Evolutionary conservation across 805 yeast species (phyloP).

Genomic region (Hanseniaspora meyeri): DNA sequence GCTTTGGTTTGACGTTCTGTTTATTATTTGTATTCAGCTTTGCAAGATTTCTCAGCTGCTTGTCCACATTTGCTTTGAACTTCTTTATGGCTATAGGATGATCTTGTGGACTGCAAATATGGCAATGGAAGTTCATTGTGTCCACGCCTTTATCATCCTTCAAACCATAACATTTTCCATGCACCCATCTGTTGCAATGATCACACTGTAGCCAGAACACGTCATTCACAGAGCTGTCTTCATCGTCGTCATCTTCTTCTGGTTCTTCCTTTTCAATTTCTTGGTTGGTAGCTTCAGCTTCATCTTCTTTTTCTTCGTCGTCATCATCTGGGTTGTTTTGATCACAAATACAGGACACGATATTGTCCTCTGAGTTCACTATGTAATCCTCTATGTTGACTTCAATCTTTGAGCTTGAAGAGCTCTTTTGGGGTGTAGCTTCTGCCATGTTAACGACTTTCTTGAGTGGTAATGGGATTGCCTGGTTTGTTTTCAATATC

Average conservation of each 20-base stretch:
- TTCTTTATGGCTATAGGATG: constrained; percentile 5
- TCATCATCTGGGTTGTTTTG: constrained; percentile 38
- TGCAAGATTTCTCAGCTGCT: constrained; percentile 10
- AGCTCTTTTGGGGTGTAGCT: neutral
- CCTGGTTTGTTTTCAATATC: constrained; percentile 72
- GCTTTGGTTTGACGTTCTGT: neutral
- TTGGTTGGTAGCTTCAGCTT: neutral
- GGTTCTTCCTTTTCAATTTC: neutral
- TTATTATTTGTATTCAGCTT: neutral
- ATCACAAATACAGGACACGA: constrained; percentile 81
- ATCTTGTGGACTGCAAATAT: constrained; percentile 8
- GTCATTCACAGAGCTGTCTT: constrained; percentile 40
- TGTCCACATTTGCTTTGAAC: constrained; percentile 1
- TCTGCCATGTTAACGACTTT: constrained; percentile 13
- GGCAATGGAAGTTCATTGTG: constrained; percentile 5
- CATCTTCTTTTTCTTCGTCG: constrained; percentile 2
- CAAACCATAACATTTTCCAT: constrained; percentile 79
- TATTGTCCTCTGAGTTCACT: constrained; percentile 71
- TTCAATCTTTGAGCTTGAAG: neutral
- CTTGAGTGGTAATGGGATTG: constrained; percentile 49
- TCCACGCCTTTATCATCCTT: constrained; percentile 49
- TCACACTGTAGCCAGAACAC: constrained; percentile 95
- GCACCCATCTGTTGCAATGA: constrained; percentile 87
- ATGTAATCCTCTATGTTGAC: constrained; percentile 32
- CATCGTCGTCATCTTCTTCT: neutral